Evolutionary conservation across 495 filamentous ascomycete species (phyloP).

Genomic region (Penicillium ucsense): DNA sequence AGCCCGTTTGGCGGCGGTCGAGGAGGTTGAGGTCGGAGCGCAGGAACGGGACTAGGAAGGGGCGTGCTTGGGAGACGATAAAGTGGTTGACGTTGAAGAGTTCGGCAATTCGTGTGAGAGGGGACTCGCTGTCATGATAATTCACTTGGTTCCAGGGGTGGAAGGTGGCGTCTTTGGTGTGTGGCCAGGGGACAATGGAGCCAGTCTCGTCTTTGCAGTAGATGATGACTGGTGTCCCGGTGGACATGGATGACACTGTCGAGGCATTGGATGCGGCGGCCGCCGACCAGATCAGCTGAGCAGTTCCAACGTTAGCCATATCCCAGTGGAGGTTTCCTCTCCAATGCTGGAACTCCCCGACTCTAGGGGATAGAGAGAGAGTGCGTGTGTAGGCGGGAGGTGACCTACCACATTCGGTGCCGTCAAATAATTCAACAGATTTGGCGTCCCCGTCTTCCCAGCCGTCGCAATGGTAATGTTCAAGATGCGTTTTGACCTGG

Average conservation of each 20-base stretch:
- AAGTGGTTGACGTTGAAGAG: constrained; percentile 98
- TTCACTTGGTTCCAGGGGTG: constrained; percentile 57
- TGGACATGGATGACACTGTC: constrained; percentile 38
- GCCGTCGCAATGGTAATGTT: constrained; percentile 84
- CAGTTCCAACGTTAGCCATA: not conserved
- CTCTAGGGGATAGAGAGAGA: not conserved
- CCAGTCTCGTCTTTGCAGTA: constrained; percentile 77
- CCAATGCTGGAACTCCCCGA: too few species aligned
- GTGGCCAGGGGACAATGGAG: constrained; percentile 69
- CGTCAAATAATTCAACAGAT: constrained; percentile 84
- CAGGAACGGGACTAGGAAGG: constrained; percentile 85
- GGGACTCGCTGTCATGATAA: constrained; percentile 68
- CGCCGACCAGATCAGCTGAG: constrained; percentile 80
- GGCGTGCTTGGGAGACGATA: constrained; percentile 92
- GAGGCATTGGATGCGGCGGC: constrained; percentile 83
- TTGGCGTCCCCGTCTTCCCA: constrained; percentile 66
- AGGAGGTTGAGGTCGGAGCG: constrained; percentile 72
- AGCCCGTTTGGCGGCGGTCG: constrained; percentile 49
- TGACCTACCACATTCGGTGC: constrained; percentile 81
- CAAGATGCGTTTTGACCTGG: constrained; percentile 73
- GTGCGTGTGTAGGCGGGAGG: not conserved
- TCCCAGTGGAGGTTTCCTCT: not conserved
- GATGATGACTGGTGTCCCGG: constrained; percentile 53
- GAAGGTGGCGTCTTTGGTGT: constrained; percentile 56
- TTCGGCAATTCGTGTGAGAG: constrained; percentile 73